These are phyloP conservation scores for Miscanthus lutarioriparius DNA, from an alignment of 176 grass and related monocot species.

Conservation along the genomic window DNA sequence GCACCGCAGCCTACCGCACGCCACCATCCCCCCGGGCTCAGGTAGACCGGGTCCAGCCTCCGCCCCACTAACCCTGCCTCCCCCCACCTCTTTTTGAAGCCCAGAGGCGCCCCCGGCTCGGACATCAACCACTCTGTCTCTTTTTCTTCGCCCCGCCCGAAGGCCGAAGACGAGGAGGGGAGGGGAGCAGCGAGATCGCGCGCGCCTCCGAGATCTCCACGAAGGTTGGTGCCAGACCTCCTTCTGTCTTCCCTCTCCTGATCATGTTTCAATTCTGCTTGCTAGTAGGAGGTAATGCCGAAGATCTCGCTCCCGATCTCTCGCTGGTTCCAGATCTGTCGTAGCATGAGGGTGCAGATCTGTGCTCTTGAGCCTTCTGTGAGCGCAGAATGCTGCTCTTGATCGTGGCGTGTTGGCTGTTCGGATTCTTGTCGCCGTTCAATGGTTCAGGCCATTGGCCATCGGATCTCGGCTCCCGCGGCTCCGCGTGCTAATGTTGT, in stretches of 20 bases:
- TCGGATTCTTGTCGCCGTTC: background rate
- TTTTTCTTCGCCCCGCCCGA: constrained; percentile 33
- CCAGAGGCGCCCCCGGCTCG: background rate
- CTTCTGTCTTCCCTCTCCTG: background rate
- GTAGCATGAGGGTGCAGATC: background rate
- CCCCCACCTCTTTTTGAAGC: constrained; percentile 4
- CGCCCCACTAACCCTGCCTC: background rate
- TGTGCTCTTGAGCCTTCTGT: background rate
- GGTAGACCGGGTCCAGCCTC: background rate
- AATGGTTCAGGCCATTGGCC: background rate
- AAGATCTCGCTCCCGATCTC: background rate
- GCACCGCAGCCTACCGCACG: background rate
- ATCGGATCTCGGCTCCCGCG: background rate
- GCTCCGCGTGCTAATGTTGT: background rate
- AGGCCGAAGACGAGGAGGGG: constrained; percentile 10
- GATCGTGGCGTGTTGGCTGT: background rate
- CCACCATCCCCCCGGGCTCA: background rate
- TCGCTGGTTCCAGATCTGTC: constrained; percentile 14
- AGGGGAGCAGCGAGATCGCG: background rate
- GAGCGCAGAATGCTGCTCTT: background rate
- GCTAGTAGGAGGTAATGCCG: background rate
- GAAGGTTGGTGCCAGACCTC: constrained; percentile 17
- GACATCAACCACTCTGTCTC: constrained; percentile 20
- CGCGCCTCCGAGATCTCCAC: constrained; percentile 30
- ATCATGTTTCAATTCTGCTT: background rate